These are phyloP conservation scores for Solanum gracilifrons DNA, from an alignment of 257 asterid species.

Conservation along the genomic window DNA sequence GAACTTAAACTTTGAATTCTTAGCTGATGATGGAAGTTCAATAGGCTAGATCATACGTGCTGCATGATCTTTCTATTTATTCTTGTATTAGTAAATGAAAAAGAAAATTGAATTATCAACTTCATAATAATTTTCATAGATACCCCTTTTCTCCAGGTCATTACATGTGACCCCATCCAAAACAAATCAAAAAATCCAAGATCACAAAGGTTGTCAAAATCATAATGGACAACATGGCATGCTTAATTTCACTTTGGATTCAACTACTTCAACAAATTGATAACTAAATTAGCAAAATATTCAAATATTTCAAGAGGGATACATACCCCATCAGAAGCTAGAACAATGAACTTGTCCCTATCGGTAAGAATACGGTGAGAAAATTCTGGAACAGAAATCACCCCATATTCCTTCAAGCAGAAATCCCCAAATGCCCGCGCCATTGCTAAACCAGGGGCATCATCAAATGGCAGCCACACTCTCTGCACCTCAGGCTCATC, in stretches of 20 bases:
- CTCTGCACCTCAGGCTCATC: conserved; percentile 98
- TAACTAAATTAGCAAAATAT: not conserved
- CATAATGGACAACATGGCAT: not conserved
- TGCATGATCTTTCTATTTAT: not conserved
- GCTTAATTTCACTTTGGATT: not conserved
- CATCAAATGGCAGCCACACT: conserved; percentile 96
- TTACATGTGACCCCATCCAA: not conserved
- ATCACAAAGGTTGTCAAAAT: not conserved
- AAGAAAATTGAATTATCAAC: not conserved
- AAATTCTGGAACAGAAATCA: conserved; percentile 89
- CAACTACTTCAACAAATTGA: not conserved
- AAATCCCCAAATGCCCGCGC: conserved; percentile 99
- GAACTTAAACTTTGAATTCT: not conserved
- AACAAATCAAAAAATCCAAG: not conserved
- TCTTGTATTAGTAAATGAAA: not conserved
- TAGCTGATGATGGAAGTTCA: not conserved
- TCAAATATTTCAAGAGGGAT: not conserved
- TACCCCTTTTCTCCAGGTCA: not conserved
- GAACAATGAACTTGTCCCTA: conserved; percentile 72
- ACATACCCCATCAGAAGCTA: conserved; percentile 99
- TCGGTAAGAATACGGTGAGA: conserved; percentile 66
- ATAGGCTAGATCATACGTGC: not conserved
- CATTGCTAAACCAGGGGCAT: conserved; percentile 99
- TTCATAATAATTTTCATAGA: not conserved
- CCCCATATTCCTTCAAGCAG: conserved; percentile 96